Base-by-base conservation (phyloP, 1,284 basidiomycete species). In the Grifola frondosa region DNA sequence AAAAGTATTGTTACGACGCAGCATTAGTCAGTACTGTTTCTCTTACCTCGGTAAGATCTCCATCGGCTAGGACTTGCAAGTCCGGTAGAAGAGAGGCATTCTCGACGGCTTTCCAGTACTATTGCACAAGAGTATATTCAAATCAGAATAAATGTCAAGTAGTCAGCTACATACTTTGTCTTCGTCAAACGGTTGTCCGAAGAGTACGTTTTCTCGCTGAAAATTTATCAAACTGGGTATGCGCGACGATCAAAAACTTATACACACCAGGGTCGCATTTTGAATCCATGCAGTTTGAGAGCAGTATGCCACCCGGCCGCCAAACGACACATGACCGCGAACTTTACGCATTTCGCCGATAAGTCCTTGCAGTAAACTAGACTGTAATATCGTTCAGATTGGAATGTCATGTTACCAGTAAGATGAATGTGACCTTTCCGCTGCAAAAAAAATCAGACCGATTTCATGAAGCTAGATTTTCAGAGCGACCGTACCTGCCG, bases 221-320 rank as follows among this genome's bases (percentile, higher is more conserved):
- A 23, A n/a, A 26, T 16, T 12, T 24, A 28, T 30, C 15, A 30
- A 17, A 9, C 16, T 6, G 31, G 3, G 40, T 20, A 24, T 7
- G 2, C 17, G 26, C 10, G 11, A 16, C 8, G 21, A 25, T 6
- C 16, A 12, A 19, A 16, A 16, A 20, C 25, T 7, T 17, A 12
- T 15, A 29, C 79, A 52, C 40, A 85, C 82, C 50, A 92, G 54
- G 3, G 84, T 80, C 0, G 84, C 81, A 57, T 89, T 91, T 61
- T 93, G 91, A 41, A 96, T 94, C 91, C 92, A 96, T 2, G 91
- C 86, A 19, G 74, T 81, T 62, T 93, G 91, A 4, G 90, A 80
- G 60, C 88, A 92, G 66, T 93, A 95, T 0, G 80, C 84, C 1
- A 93, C 76, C 7, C 72, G 73, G 1, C 86, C 88, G 32, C 88